Conservation (phyloP, 106 monocot species). For the Allium cepa region DNA sequence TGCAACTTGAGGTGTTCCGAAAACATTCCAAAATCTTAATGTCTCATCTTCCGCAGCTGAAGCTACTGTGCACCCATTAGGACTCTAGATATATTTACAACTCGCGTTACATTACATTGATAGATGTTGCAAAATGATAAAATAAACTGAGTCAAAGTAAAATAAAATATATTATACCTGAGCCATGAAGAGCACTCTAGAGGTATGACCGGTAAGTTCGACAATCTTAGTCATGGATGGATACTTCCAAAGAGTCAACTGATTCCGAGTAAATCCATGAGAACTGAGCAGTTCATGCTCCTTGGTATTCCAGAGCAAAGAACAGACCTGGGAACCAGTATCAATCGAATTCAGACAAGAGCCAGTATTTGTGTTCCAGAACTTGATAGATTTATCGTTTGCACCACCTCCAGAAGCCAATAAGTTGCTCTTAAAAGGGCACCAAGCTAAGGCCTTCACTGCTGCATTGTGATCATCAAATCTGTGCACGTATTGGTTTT, state of each 20-base stretch:
- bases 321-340: constrained; percentile 47
- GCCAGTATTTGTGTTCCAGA: constrained; percentile 54
- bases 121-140: too few species aligned
- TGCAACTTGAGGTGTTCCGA: too few species aligned
- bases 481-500: constrained; percentile 32
- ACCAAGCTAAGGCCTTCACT: constrained; percentile 64
- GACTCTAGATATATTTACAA: too few species aligned
- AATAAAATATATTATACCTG: too few species aligned
- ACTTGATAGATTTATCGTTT: constrained; percentile 44
- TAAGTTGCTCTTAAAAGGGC: constrained; percentile 51
- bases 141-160: too few species aligned
- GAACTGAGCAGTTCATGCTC: constrained; percentile 57
- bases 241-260: constrained; percentile 18
- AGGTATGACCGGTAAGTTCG: not conserved
- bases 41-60: too few species aligned
- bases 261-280: constrained; percentile 37
- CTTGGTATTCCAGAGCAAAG: constrained; percentile 55
- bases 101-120: too few species aligned
- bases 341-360: constrained; percentile 48
- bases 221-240: constrained; percentile 17
- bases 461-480: constrained; percentile 42
- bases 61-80: too few species aligned
- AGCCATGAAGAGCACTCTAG: constrained; percentile 1
- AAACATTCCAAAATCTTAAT: too few species aligned
- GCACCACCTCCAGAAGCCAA: constrained; percentile 54